phyloP scores from a whole-genome alignment of 768 basidiomycete species.

The Coprinopsis cinerea region DNA sequence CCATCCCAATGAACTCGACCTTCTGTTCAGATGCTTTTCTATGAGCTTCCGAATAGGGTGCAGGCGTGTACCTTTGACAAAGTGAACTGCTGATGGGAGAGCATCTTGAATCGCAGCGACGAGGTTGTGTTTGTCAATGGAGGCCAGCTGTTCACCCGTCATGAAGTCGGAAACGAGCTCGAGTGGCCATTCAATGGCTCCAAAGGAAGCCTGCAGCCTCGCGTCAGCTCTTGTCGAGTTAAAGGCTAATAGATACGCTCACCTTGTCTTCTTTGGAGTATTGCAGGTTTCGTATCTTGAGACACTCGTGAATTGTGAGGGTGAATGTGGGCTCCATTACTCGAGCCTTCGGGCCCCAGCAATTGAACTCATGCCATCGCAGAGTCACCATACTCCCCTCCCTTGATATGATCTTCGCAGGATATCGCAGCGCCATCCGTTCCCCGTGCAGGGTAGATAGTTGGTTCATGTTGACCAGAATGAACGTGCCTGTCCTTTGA shows the following conservation, averaged over 20 bases:
- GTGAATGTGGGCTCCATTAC: neutral
- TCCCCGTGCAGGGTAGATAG: too few species aligned
- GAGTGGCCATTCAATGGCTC: neutral
- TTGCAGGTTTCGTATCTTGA: neutral
- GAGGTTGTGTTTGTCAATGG: neutral
- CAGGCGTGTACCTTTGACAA: neutral
- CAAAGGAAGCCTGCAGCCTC: neutral
- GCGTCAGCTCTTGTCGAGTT: neutral
- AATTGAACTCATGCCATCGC: neutral
- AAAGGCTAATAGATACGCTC: neutral
- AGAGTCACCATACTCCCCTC: neutral
- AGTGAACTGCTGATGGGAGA: neutral
- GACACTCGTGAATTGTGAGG: neutral
- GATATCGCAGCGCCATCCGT: slow-evolving; percentile 14
- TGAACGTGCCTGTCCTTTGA: too few species aligned
- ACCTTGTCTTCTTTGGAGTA: neutral
- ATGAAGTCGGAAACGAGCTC: neutral
- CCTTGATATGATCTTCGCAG: neutral
- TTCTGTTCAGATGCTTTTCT: neutral
- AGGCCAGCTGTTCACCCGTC: neutral
- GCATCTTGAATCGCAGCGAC: neutral
- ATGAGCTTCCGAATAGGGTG: neutral
- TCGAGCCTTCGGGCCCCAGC: neutral
- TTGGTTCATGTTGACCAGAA: too few species aligned
- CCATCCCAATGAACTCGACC: neutral